Evolutionary conservation across 108 stramenopile species (phyloP).

Genomic region (Nannochloropsis granulata): DNA sequence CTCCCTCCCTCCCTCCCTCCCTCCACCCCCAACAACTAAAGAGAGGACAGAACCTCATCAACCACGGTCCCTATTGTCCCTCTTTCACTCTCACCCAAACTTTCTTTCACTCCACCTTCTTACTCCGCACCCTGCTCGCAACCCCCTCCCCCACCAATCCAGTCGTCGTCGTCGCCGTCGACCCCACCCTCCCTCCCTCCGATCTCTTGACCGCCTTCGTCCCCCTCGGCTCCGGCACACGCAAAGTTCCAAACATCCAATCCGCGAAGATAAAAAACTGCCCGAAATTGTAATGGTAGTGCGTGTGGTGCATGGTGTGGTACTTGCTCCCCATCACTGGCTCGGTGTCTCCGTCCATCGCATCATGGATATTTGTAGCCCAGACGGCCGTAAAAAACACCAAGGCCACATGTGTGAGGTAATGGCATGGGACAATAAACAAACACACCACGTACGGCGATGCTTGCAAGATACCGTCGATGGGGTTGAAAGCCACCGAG

Average conservation of each 20-base stretch:
- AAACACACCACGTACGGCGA: conserved; percentile 53
- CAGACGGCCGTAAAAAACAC: conserved; percentile 69
- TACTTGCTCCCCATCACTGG: conserved; percentile 75
- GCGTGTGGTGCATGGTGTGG: conserved; percentile 71
- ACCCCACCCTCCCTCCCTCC: background rate
- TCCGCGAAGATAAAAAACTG: conserved; percentile 80
- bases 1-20: too few species aligned
- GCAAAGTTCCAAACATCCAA: conserved; percentile 57
- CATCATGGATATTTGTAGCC: conserved; percentile 82
- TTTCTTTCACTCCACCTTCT: too few species aligned
- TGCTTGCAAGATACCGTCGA: conserved; percentile 68
- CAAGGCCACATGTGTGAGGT: conserved; percentile 57
- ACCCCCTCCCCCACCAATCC: too few species aligned
- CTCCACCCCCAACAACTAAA: too few species aligned
- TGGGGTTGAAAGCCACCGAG: conserved; percentile 68
- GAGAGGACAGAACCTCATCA: too few species aligned
- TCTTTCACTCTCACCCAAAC: too few species aligned
- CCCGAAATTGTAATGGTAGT: conserved; percentile 76
- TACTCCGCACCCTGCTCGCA: too few species aligned
- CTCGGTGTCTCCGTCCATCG: conserved; percentile 61
- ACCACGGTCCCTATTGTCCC: too few species aligned
- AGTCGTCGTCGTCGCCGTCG: too few species aligned
- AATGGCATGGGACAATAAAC: conserved; percentile 61
- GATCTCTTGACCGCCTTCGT: background rate
- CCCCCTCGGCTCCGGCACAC: conserved; percentile 36